Base-by-base conservation (phyloP, 805 yeast genomes). In the Saccharomycopsis sp. region DNA sequence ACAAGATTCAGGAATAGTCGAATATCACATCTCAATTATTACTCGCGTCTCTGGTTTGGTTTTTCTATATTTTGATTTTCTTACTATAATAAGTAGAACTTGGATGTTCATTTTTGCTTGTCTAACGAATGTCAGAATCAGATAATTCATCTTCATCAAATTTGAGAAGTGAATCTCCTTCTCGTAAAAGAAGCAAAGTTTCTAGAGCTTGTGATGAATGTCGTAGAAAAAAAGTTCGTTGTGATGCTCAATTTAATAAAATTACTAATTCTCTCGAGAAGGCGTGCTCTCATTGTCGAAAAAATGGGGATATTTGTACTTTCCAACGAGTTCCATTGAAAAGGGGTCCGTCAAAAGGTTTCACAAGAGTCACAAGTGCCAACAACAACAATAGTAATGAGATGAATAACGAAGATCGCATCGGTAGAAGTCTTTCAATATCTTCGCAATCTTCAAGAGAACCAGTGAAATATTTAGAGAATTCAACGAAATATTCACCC, bases 141-240 rank as follows among this genome's bases (percentile, higher is more conserved):
- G 35, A 31, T 31, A 8, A 31, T 20, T 31, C 35, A 7, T 14
- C 20, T 20, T 31, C 35, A 9, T 14, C 19, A 7, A 14, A 9
- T 17, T 14, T 14, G 11, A 17, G 35, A 8, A 31, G 35, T 20
- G 35, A 31, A 20, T 31, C 35, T 8, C 35, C 51, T 9, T 28
- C 47, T 6, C 68, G 84, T 40, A 81, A 81, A 55, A 55, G 89
- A 45, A 71, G 82, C 6, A 84, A 84, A 58, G 87, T 83, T 0
- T 81, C 88, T 1, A 61, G 94, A 43, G 93, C 90, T 1, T 84
- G 94, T 58, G 94, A 84, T 58, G 79, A 81, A 44, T 84, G 93
- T 59, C 70, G 93, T 29, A 68, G 83, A 38, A 81, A 82, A 59
- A 84, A 84, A 57, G 71, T 83, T 19, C 69, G 76, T 44, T 84